Evolutionary conservation across 2,329 filamentous ascomycete genomes (phyloP), one percentile per base, ranked within the genome.

Genomic region (Talaromyces sp.): DNA sequence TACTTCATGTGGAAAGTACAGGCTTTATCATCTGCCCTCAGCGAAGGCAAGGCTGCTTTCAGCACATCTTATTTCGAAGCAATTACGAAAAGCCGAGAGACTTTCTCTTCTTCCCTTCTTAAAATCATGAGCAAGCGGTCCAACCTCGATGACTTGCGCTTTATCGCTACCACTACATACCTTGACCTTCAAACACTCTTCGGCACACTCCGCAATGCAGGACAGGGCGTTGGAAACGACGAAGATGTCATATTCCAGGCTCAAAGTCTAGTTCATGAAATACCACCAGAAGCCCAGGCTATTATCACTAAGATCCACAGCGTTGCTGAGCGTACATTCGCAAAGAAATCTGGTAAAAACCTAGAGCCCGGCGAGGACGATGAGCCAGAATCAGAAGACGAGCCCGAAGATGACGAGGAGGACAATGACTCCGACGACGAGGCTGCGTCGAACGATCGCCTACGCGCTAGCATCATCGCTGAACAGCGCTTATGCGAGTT

Each of bases 1-100:
- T 97, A 97, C 75, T 96, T 97, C 69, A 90, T 96, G 85, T 99
- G 94, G 94, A 93, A 94, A 68, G 82, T 88, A 19, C 83, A 85
- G 48, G 78, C 80, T 47, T 66, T 90, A 55, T 77, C 80, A 56
- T 77, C 80, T 49, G 72, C 81, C 14, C 71, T 90, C 32, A 75
- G 79, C 14, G 64, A 72, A 9, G 78, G 80, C 22, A 81, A 84
- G 39, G 79, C 81, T 19, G 75, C 77, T 1, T 87, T 87, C 66
- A 77, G 82, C 53, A 81, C 78, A 20, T 83, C 86, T 54, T 78
- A 90, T 37, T 85, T 90, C 40, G 82, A 86, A 60, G 84, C 86
- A 0, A 80, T 91, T 47, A 87, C 86, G 0, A 87, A 83, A 39
- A 77, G 80, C 49, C 77, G 82, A 42, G 81, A 85, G 43, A 68